These are phyloP conservation scores for Phytophthora quininea DNA, from an alignment of 352 stramenopile species.

Conservation along the genomic window DNA sequence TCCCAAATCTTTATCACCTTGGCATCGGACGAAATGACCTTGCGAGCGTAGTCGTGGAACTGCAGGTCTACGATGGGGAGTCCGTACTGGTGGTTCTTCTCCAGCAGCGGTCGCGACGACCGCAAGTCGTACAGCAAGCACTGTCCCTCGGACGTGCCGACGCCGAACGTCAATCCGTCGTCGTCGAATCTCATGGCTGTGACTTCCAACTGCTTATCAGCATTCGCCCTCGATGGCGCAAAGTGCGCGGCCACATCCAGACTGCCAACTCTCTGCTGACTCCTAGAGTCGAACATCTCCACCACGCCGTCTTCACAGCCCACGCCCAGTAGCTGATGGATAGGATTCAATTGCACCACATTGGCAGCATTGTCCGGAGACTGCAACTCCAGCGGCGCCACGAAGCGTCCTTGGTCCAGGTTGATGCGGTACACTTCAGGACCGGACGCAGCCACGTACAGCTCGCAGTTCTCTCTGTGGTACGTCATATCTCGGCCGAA, in stretches of 20 bases:
- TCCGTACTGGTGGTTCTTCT: constrained; percentile 98
- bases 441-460: constrained; percentile 92
- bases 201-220: constrained; percentile 76
- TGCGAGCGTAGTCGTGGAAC: constrained; percentile 90
- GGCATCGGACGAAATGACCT: constrained; percentile 95
- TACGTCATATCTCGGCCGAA: constrained; percentile 98
- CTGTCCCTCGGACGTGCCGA: constrained; percentile 94
- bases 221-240: constrained; percentile 13
- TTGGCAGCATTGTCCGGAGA: constrained; percentile 75
- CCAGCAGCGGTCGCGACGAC: constrained; percentile 92
- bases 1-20: constrained; percentile 99
- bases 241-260: constrained; percentile 59
- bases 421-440: constrained; percentile 97
- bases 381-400: constrained; percentile 83
- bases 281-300: constrained; percentile 96
- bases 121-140: constrained; percentile 97
- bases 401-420: constrained; percentile 97
- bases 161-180: constrained; percentile 94
- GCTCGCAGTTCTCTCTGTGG: constrained; percentile 95
- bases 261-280: constrained; percentile 67
- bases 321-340: constrained; percentile 91
- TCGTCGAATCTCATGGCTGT: constrained; percentile 94
- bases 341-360: constrained; percentile 88
- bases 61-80: constrained; percentile 95
- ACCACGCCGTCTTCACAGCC: constrained; percentile 95